These are phyloP conservation scores for Kodamaea laetipori DNA, from an alignment of 805 yeast genomes.

Conservation along the genomic window DNA sequence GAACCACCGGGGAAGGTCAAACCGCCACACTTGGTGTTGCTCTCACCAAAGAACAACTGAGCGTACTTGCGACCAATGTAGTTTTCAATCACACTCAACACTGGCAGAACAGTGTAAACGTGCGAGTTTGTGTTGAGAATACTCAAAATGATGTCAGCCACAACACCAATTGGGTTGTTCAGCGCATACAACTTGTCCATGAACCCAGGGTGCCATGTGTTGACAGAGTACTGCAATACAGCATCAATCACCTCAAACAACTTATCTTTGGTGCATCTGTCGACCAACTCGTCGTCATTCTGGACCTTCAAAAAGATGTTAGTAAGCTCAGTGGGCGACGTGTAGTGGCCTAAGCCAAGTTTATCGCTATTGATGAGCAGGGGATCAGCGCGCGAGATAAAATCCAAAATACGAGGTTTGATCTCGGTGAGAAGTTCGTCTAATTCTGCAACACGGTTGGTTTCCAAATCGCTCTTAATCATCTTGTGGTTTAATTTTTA, in stretches of 20 bases:
- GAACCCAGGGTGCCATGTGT: constrained; percentile 87
- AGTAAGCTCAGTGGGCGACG: constrained; percentile 42
- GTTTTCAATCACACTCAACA: constrained; percentile 73
- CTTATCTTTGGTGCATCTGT: constrained; percentile 22
- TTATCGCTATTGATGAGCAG: constrained; percentile 29
- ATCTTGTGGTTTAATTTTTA: constrained; percentile 4
- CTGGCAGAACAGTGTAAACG: constrained; percentile 84
- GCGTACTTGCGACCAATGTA: constrained; percentile 70
- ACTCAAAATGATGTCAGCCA: constrained; percentile 68
- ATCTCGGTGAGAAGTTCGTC: constrained; percentile 55
- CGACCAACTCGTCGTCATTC: constrained; percentile 12
- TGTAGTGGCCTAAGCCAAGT: constrained; percentile 53
- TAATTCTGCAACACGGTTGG: constrained; percentile 56
- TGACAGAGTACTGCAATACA: constrained; percentile 66
- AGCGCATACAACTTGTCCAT: constrained; percentile 82
- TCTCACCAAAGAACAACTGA: constrained; percentile 49
- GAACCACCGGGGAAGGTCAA: constrained; percentile 86
- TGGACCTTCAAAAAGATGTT: constrained; percentile 36
- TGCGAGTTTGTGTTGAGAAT: constrained; percentile 81
- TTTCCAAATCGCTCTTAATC: constrained; percentile 42
- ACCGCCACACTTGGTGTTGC: constrained; percentile 66
- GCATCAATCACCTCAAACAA: constrained; percentile 54
- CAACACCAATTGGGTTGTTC: constrained; percentile 82
- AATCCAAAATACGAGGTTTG: constrained; percentile 52
- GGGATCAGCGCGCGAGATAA: constrained; percentile 52